phyloP scores from a whole-genome alignment of 140 eudicot genomes.

The Senecio squalidus region DNA sequence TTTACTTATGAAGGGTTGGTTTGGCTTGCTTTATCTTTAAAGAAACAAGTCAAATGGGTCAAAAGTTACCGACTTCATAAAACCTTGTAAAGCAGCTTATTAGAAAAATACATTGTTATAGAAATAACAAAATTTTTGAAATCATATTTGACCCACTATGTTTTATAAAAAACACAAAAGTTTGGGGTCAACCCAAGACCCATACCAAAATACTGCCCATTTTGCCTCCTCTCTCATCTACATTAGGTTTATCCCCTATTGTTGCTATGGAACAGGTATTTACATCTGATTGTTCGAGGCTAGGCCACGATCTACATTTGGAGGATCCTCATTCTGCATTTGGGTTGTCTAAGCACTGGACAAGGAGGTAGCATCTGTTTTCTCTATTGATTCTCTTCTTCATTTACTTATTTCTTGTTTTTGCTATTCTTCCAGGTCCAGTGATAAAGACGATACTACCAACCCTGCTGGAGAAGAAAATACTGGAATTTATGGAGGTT shows the following conservation, averaged over 20 bases:
- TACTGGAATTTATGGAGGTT: conserved; percentile 48
- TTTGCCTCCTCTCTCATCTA: not conserved
- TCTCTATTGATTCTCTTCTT: not conserved
- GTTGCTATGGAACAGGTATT: conserved; percentile 43
- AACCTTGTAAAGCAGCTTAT: not conserved
- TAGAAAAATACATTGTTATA: not conserved
- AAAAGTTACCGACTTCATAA: not conserved
- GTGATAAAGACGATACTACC: conserved; percentile 38
- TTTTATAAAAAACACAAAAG: not conserved
- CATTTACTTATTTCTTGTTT: not conserved
- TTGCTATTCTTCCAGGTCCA: conserved; percentile 38
- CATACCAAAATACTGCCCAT: too few relatives aligned
- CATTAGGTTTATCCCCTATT: conserved; percentile 18
- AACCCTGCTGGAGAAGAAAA: conserved; percentile 31
- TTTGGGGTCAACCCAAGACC: too few relatives aligned
- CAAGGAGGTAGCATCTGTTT: conserved; percentile 48
- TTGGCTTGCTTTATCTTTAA: too few relatives aligned
- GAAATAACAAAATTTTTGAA: not conserved
- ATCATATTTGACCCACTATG: not conserved
- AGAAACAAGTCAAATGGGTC: not conserved
- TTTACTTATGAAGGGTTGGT: too few relatives aligned
- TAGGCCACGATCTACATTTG: conserved; percentile 35
- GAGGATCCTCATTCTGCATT: conserved; percentile 47
- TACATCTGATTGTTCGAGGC: conserved; percentile 50
- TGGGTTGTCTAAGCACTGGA: conserved; percentile 65